A percentile compares a stretch with the other conserved stretches of the same genome.
Conservation (phyloP, 2,329 filamentous ascomycete species). For the Trichoderma endophyticum region DNA sequence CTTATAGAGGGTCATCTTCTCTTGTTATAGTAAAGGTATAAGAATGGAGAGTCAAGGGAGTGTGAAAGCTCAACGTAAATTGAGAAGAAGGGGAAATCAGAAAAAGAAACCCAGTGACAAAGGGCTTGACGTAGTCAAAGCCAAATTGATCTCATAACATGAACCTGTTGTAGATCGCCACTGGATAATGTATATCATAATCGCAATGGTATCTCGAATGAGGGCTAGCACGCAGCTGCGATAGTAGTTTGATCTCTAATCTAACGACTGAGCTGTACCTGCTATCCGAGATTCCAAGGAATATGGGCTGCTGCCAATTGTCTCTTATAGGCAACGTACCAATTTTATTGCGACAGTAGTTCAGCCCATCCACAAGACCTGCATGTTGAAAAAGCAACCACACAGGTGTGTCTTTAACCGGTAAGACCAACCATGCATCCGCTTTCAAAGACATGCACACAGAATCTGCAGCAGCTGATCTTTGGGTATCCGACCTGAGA, state of each 20-base stretch:
- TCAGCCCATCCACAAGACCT: not conserved
- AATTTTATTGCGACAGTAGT: not conserved
- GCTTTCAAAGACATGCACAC: constrained; percentile 25
- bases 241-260: not conserved
- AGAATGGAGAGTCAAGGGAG: not conserved
- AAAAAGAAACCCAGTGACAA: not conserved
- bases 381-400: not conserved
- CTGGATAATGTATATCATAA: not conserved
- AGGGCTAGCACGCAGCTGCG: not conserved
- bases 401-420: not conserved
- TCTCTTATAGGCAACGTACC: not conserved
- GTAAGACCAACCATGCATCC: not conserved
- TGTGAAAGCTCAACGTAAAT: not conserved
- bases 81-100: too few relatives aligned
- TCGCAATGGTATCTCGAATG: not conserved
- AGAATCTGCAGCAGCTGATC: constrained; percentile 27
- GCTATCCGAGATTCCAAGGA: not conserved
- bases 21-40: not conserved
- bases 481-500: constrained; percentile 27
- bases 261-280: not conserved
- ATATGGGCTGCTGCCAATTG: not conserved
- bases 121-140: not conserved
- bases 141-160: not conserved
- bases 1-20: not conserved
- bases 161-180: not conserved